phyloP scores from a whole-genome alignment of 176 grass and related monocot species.

The Oryza punctata region DNA sequence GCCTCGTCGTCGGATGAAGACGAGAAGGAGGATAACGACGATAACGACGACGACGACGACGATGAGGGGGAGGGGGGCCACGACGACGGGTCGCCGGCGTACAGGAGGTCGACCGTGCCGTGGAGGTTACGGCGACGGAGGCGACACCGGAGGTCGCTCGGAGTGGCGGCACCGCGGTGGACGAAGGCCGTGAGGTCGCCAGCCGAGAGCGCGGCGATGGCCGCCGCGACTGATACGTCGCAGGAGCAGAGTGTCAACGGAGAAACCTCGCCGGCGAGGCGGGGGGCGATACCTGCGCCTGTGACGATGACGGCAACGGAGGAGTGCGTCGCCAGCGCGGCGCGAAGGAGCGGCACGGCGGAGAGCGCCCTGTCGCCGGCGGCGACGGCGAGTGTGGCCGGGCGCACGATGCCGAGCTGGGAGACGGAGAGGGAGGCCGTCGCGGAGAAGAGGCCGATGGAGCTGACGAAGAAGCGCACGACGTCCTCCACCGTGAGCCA shows the following conservation, averaged over 20 bases:
- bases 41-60: slow-evolving; percentile 33
- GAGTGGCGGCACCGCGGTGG: slow-evolving; percentile 28
- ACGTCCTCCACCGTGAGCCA: slow-evolving; percentile 81
- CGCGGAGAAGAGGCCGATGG: slow-evolving; percentile 57
- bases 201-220: slow-evolving; percentile 51
- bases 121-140: slow-evolving; percentile 41
- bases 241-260: slow-evolving; percentile 49
- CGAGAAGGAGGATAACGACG: slow-evolving; percentile 41
- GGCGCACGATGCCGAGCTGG: slow-evolving; percentile 55
- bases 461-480: slow-evolving; percentile 73
- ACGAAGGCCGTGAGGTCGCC: slow-evolving; percentile 54
- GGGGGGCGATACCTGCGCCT: not conserved
- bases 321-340: slow-evolving; percentile 36
- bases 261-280: slow-evolving; percentile 70
- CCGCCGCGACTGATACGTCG: slow-evolving; percentile 46
- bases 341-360: slow-evolving; percentile 41
- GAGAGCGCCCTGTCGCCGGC: slow-evolving; percentile 26
- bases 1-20: slow-evolving; percentile 44
- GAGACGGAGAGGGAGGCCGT: slow-evolving; percentile 51
- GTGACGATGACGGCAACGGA: slow-evolving; percentile 60
- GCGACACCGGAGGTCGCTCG: slow-evolving; percentile 26
- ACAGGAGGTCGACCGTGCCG: slow-evolving; percentile 61
- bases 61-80: slow-evolving; percentile 28
- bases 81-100: slow-evolving; percentile 3
- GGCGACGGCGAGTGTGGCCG: slow-evolving; percentile 39